Conservation (phyloP, 2,329 filamentous ascomycete genomes). For the Alternaria atra region DNA sequence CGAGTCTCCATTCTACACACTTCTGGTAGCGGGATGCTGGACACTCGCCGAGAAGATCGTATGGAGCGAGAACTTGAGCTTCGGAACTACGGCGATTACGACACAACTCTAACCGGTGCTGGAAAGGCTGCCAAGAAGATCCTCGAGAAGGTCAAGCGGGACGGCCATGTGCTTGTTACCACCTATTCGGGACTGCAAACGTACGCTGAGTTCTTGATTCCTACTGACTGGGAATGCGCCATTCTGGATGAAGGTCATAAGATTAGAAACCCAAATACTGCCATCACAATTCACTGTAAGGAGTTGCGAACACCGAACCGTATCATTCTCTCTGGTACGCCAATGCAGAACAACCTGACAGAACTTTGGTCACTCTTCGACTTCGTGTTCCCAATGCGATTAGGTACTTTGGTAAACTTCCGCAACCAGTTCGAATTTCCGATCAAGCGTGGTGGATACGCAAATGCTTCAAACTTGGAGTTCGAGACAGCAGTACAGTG, state of each 20-base stretch:
- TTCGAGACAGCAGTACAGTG: slow-evolving; percentile 95
- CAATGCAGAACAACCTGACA: slow-evolving; percentile 95
- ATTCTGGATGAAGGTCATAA: slow-evolving; percentile 98
- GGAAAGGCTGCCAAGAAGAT: slow-evolving; percentile 79
- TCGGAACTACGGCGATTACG: slow-evolving; percentile 57
- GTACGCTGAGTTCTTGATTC: slow-evolving; percentile 82
- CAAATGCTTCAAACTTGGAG: slow-evolving; percentile 91
- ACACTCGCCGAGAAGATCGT: slow-evolving; percentile 69
- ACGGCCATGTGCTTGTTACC: slow-evolving; percentile 93
- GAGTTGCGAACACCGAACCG: slow-evolving; percentile 89
- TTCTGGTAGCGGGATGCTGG: slow-evolving; percentile 95
- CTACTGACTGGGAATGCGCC: slow-evolving; percentile 89
- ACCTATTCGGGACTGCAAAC: slow-evolving; percentile 97
- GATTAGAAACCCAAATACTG: slow-evolving; percentile 94
- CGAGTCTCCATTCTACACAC: slow-evolving; percentile 94
- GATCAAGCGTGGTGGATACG: slow-evolving; percentile 91
- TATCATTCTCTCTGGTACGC: slow-evolving; percentile 93
- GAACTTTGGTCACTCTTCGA: slow-evolving; percentile 98
- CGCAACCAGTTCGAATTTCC: slow-evolving; percentile 91
- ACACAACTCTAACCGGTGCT: slow-evolving; percentile 59
- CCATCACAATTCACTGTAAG: slow-evolving; percentile 95
- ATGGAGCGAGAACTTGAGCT: slow-evolving; percentile 69
- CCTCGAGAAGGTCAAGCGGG: slow-evolving; percentile 79
- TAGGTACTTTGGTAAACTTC: slow-evolving; percentile 92
- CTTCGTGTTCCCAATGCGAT: slow-evolving; percentile 94